Percentiles rank a stretch among this genome's conserved stretches.
Conservation (phyloP, 2,329 filamentous ascomycete species). For the Aaosphaeria arxii region DNA sequence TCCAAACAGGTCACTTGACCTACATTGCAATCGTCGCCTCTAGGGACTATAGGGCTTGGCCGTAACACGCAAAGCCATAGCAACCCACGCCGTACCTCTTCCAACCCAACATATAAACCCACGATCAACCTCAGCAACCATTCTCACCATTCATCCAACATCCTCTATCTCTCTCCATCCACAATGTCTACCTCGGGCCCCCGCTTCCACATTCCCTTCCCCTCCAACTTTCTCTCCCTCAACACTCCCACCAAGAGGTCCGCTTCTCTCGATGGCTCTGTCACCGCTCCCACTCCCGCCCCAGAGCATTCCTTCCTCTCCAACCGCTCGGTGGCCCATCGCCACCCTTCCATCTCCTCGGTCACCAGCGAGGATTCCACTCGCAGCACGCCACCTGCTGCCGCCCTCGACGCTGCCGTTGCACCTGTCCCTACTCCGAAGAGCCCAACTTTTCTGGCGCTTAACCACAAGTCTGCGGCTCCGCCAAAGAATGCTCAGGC, state of each 20-base stretch:
- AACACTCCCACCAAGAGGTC: conserved; percentile 30
- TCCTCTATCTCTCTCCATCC: conserved; percentile 1
- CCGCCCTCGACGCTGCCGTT: conserved; percentile 17
- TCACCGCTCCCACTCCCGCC: conserved; percentile 12
- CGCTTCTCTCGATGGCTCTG: conserved; percentile 5
- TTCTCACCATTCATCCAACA: not conserved
- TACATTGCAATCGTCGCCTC: conserved; percentile 12
- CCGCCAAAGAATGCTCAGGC: conserved; percentile 15
- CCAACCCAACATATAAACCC: not conserved
- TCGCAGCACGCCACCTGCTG: conserved; percentile 27
- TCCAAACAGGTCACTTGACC: conserved; percentile 16
- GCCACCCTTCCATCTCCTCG: conserved; percentile 29
- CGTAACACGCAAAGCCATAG: conserved; percentile 15
- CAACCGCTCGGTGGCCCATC: conserved; percentile 22
- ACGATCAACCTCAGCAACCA: conserved; percentile 3
- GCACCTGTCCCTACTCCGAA: conserved; percentile 24
- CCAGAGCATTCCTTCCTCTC: conserved; percentile 35
- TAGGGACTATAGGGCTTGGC: conserved; percentile 15
- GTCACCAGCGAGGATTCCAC: conserved; percentile 16
- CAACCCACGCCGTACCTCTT: not conserved
- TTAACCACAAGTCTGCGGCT: conserved; percentile 31
- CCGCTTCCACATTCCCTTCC: conserved; percentile 37
- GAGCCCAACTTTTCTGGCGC: conserved; percentile 30
- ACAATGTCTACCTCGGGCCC: conserved; percentile 32
- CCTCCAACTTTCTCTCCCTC: conserved; percentile 32